A percentile compares a stretch with the other conserved stretches of the same genome.
These are phyloP conservation scores for Fraxinus anomala DNA, from an alignment of 257 asterid species.

Conservation along the genomic window DNA sequence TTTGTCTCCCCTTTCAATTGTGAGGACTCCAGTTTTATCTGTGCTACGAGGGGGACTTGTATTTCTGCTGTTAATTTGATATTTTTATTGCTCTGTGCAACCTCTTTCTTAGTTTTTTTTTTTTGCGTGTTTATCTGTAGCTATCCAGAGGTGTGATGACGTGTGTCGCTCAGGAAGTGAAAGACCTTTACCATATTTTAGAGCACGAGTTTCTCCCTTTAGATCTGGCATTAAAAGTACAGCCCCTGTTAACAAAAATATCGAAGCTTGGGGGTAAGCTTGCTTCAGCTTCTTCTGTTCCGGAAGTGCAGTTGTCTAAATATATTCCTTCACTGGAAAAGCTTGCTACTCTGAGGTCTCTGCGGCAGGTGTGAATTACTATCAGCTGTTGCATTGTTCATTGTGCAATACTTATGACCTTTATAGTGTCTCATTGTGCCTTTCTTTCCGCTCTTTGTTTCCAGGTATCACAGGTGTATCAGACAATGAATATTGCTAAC, in stretches of 20 bases:
- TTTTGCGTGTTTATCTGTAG: constrained; percentile 36
- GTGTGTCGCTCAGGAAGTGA: constrained; percentile 86
- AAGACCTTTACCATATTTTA: constrained; percentile 67
- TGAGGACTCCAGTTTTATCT: constrained; percentile 2
- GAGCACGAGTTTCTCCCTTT: constrained; percentile 75
- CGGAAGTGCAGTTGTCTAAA: constrained; percentile 64
- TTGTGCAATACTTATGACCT: not conserved
- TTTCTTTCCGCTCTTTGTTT: constrained; percentile 20
- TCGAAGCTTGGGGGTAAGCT: constrained; percentile 81
- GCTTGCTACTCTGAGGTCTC: constrained; percentile 80
- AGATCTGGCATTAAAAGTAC: constrained; percentile 72
- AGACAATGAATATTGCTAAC: constrained; percentile 66
- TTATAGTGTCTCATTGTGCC: constrained; percentile 1
- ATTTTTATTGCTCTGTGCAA: not conserved
- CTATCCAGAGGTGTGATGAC: constrained; percentile 85
- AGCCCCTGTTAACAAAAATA: constrained; percentile 61
- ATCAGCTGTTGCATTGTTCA: not conserved
- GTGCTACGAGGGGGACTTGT: not conserved
- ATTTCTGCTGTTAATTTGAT: not conserved
- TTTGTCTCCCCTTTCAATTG: constrained; percentile 2
- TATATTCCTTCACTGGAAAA: constrained; percentile 76
- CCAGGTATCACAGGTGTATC: constrained; percentile 90
- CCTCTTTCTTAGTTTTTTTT: not conserved
- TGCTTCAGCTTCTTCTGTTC: constrained; percentile 72
- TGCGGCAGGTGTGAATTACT: constrained; percentile 64